Percentiles rank a stretch among this genome's conserved stretches.
These are phyloP conservation scores for Mimosa bimucronata DNA, from an alignment of 306 rosid species.

Conservation along the genomic window DNA sequence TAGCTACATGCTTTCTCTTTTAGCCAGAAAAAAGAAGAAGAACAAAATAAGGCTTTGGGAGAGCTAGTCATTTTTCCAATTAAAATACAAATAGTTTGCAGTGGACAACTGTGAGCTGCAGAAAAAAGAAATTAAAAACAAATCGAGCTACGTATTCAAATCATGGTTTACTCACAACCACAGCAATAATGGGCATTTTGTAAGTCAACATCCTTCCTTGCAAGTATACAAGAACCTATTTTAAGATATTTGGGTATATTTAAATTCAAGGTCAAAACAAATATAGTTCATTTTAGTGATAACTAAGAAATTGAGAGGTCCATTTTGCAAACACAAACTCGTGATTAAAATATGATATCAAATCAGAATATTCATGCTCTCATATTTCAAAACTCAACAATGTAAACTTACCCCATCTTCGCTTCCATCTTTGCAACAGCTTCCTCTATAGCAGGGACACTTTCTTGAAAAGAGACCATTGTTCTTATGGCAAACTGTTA, in stretches of 20 bases:
- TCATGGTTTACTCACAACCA: neutral
- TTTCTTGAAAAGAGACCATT: conserved; percentile 74
- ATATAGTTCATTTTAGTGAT: neutral
- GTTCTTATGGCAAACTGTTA: conserved; percentile 64
- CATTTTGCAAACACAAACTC: neutral
- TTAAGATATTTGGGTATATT: neutral
- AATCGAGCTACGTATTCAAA: neutral
- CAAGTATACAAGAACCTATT: neutral
- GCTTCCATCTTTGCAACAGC: conserved; percentile 72
- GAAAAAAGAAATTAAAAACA: neutral
- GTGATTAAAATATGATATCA: conserved; percentile 21
- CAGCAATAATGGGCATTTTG: neutral
- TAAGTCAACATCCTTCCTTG: conserved; percentile 7
- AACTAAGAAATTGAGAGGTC: neutral
- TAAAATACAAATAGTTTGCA: conserved; percentile 26
- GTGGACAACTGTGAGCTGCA: conserved; percentile 23
- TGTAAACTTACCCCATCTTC: conserved; percentile 54
- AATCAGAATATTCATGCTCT: conserved; percentile 25
- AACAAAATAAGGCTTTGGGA: neutral
- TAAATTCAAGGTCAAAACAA: neutral
- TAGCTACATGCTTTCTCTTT: conserved; percentile 23
- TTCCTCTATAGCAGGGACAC: conserved; percentile 83
- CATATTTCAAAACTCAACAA: conserved; percentile 26
- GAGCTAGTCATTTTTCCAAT: conserved; percentile 31
- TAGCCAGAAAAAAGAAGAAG: neutral